Base-by-base conservation (phyloP, 805 yeast species). In the Saccharomyces kudriavzevii region DNA sequence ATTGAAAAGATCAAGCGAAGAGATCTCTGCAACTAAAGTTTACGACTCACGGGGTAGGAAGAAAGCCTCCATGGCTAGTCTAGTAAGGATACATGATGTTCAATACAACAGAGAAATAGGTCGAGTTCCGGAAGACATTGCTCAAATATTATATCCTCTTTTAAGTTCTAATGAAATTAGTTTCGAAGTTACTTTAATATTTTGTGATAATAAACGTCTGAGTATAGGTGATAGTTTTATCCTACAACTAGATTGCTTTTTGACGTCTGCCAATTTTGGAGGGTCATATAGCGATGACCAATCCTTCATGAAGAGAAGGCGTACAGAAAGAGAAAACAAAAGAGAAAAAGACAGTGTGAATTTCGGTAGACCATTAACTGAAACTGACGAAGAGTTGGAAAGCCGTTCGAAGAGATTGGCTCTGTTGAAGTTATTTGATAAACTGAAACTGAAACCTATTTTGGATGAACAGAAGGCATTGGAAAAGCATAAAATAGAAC, bases 141-240 rank as follows among this genome's bases (percentile, higher is more conserved):
- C 96, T 0, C 69, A 77, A 4, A 77, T 84, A 10, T 64, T 91
- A 9, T 78, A 84, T 3, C 89, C 95, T 0, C 51, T 68, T 26
- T 72, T 90, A 30, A 87, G 81, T 52, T 67, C 78, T 9, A 73
- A 75, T 6, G 73, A 82, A 2, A 78, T 86, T 43, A 63, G 65
- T 1, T 83, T 88, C 59, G 78, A 78, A 43, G 81, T 81, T 1
- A 75, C 80, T 0, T 74, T 87, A 35, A 75, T 86, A 6, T 80
- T 77, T 61, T 80, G 84, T 45, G 85, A 83, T 20, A 71, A 74
- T 10, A 64, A 57, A 40, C 66, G 83, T 29, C 65, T 90, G 31
- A 75, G 86, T 9, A 79, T 83, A 1, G 98, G 97, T 3, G 96
- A 89, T 62, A 75, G 85, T 1, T 84, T 91, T 61, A 74, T 80